phyloP scores from a whole-genome alignment of 805 yeast genomes.

The Huiozyma sinensis region DNA sequence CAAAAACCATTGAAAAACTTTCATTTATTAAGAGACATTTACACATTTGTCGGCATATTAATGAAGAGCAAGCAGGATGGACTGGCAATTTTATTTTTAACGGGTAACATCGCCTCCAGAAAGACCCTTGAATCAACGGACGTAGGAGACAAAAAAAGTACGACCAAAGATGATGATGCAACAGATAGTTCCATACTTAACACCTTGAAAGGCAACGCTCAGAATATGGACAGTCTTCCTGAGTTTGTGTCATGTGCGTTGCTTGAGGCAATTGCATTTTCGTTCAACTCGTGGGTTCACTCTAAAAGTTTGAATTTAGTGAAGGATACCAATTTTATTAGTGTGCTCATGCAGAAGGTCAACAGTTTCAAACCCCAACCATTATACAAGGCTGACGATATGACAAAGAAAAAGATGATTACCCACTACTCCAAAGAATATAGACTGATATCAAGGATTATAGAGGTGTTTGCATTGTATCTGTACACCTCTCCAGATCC shows the following conservation, averaged over 20 bases:
- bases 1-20: constrained; percentile 44
- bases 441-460: constrained; percentile 52
- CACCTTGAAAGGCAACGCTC: constrained; percentile 45
- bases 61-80: constrained; percentile 72
- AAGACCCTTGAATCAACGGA: background rate
- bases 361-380: constrained; percentile 22
- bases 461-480: constrained; percentile 66
- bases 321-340: constrained; percentile 33
- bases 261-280: constrained; percentile 61
- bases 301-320: constrained; percentile 36
- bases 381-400: background rate
- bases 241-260: constrained; percentile 54
- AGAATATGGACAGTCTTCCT: constrained; percentile 44
- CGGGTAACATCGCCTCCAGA: constrained; percentile 36
- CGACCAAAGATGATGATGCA: constrained; percentile 5
- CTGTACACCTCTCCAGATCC: constrained; percentile 45
- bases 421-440: constrained; percentile 41
- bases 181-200: constrained; percentile 36
- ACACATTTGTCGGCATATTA: constrained; percentile 55
- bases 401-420: constrained; percentile 6
- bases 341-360: constrained; percentile 29
- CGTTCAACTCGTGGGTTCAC: constrained; percentile 70
- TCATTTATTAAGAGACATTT: constrained; percentile 42
- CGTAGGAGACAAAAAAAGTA: background rate
- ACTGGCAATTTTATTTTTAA: constrained; percentile 55